Conservation (phyloP, 495 filamentous ascomycete genomes). For the Hyaloscypha variabilis region DNA sequence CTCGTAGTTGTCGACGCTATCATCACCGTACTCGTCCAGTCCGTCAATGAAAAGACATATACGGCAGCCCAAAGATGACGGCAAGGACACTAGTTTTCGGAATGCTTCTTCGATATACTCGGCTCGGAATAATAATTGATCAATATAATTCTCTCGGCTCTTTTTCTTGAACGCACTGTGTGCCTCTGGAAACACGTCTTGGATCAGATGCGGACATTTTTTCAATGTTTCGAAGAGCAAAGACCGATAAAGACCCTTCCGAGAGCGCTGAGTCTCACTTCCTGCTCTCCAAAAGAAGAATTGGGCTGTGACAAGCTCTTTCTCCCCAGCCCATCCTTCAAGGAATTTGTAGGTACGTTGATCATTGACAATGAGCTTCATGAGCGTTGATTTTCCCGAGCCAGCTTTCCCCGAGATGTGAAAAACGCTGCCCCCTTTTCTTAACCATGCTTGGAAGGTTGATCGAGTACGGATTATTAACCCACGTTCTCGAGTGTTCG, state of each 20-base stretch:
- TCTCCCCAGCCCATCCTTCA: slow-evolving; percentile 28
- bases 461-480: too few species aligned
- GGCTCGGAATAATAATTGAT: not conserved
- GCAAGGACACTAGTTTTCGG: not conserved
- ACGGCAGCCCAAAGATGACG: not conserved
- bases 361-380: slow-evolving; percentile 35
- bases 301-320: slow-evolving; percentile 20
- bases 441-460: not conserved
- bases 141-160: not conserved
- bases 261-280: slow-evolving; percentile 39
- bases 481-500: too few species aligned
- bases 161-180: not conserved
- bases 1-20: not conserved
- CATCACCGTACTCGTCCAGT: slow-evolving; percentile 2
- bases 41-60: not conserved
- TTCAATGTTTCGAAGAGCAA: slow-evolving; percentile 42
- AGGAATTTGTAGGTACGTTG: not conserved
- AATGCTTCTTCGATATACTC: not conserved
- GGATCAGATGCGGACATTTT: slow-evolving; percentile 13
- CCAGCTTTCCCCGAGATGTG: slow-evolving; percentile 37
- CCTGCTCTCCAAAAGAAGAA: slow-evolving; percentile 52
- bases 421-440: not conserved
- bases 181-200: not conserved
- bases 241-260: slow-evolving; percentile 43
- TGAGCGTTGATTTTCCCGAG: slow-evolving; percentile 41